A percentile compares a stretch with the other conserved stretches of the same genome.
Conservation (phyloP, 1,284 basidiomycete genomes). For the Amylostereum chailletii region DNA sequence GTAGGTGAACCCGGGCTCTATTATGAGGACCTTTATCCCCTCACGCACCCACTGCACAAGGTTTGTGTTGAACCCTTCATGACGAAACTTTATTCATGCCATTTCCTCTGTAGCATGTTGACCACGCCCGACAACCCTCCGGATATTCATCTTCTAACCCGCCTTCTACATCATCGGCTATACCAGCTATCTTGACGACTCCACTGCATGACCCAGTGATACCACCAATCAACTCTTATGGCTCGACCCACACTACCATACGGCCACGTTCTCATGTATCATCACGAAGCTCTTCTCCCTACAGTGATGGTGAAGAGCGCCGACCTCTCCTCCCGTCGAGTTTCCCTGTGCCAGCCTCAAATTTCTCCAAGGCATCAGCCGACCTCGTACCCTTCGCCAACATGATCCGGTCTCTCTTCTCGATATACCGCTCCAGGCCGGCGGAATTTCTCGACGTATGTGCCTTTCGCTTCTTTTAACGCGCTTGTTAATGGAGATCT, state of each 20-base stretch:
- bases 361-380: conserved; percentile 15
- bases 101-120: no score
- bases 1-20: conserved; percentile 47
- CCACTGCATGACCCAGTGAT: conserved; percentile 22
- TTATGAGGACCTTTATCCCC: conserved; percentile 48
- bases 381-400: conserved; percentile 23
- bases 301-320: conserved; percentile 10
- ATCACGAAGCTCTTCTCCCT: conserved; percentile 8
- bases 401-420: conserved; percentile 1
- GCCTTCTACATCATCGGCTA: no score
- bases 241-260: conserved; percentile 26
- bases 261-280: not conserved
- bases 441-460: no score
- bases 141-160: no score
- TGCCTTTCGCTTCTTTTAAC: no score
- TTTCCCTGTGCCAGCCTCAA: not conserved
- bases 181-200: no score
- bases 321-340: conserved; percentile 17
- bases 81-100: no score
- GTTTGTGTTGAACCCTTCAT: conserved; percentile 12
- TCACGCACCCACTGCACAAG: conserved; percentile 32
- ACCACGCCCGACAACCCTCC: no score
- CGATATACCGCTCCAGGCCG: no score
- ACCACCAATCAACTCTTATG: conserved; percentile 41
- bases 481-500: no score